These are phyloP conservation scores for Aspergillus nidulans DNA, from an alignment of 495 filamentous ascomycete genomes.

Conservation along the genomic window DNA sequence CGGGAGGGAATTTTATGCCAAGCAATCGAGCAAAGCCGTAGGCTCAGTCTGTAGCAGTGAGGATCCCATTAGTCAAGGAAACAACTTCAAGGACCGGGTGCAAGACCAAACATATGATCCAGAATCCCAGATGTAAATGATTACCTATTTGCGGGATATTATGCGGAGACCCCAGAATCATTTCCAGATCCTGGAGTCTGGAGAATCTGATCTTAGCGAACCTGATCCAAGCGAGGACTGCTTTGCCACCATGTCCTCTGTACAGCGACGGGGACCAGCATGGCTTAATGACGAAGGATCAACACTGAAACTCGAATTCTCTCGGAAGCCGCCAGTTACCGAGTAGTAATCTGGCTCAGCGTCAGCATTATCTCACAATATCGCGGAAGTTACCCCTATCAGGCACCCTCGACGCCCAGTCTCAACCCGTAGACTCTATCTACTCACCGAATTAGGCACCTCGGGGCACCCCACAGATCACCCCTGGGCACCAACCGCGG, in stretches of 20 bases:
- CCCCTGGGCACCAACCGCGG: background rate
- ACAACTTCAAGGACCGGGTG: background rate
- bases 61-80: slow-evolving; percentile 8
- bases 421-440: too few relatives aligned
- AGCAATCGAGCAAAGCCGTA: background rate
- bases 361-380: background rate
- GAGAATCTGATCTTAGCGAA: background rate
- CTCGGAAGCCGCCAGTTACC: too few relatives aligned
- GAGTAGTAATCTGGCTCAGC: too few relatives aligned
- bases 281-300: background rate
- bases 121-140: background rate
- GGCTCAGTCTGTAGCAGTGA: background rate
- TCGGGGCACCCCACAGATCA: slow-evolving; percentile 4
- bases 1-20: slow-evolving; percentile 1
- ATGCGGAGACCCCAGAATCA: slow-evolving; percentile 13
- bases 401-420: background rate
- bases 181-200: background rate
- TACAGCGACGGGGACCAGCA: background rate
- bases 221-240: background rate
- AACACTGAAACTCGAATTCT: background rate
- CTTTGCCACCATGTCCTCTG: background rate
- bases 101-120: background rate
- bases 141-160: background rate
- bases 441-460: background rate
- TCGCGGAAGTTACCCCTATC: slow-evolving; percentile 2